These are phyloP conservation scores for Naganishia friedmannii DNA, from an alignment of 768 basidiomycete genomes.

Conservation along the genomic window DNA sequence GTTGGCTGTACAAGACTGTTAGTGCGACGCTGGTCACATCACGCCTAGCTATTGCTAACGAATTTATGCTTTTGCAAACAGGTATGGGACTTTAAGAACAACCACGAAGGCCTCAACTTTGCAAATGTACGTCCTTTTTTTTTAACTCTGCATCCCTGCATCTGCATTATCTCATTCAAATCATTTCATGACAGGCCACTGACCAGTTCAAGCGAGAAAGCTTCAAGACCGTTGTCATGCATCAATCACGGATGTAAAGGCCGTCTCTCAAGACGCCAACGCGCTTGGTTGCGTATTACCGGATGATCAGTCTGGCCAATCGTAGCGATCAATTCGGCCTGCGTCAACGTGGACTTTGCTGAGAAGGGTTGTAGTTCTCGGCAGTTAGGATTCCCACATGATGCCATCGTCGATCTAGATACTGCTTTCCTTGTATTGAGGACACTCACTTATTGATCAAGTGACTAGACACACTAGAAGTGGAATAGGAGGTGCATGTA, in stretches of 20 bases:
- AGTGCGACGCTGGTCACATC: background rate
- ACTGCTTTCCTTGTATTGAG: too few species aligned
- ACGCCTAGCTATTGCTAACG: background rate
- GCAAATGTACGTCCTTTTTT: constrained; percentile 36
- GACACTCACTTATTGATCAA: too few species aligned
- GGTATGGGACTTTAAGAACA: constrained; percentile 52
- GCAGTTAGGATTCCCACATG: too few species aligned
- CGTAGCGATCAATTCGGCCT: too few species aligned
- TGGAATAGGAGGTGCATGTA: background rate
- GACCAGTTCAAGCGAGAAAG: constrained; percentile 35
- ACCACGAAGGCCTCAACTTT: constrained; percentile 48
- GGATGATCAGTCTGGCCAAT: too few species aligned
- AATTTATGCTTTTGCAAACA: constrained; percentile 14
- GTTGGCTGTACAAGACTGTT: constrained; percentile 44
- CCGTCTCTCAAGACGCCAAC: background rate
- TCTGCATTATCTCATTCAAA: too few species aligned
- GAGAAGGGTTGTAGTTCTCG: too few species aligned
- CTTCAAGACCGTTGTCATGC: constrained; percentile 35
- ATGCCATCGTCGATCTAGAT: too few species aligned
- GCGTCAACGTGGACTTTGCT: too few species aligned
- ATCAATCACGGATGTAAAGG: constrained; percentile 33
- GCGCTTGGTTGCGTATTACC: too few species aligned
- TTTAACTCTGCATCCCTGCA: background rate
- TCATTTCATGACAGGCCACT: constrained; percentile 23
- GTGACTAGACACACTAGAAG: background rate